phyloP scores from a whole-genome alignment of 73 alveolate species.

The Tetrahymena thermophila region DNA sequence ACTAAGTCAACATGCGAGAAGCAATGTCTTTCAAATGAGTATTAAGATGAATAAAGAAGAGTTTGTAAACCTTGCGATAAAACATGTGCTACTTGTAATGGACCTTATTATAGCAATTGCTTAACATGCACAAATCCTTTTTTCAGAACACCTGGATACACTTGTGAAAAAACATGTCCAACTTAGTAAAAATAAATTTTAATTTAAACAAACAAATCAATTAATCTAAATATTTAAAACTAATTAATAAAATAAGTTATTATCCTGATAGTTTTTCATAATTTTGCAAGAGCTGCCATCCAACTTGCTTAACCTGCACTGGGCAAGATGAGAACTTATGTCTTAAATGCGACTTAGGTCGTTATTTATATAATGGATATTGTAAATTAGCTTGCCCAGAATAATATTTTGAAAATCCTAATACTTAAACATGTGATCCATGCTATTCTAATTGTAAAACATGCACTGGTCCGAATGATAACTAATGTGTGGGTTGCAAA shows the following conservation, averaged over 20 bases:
- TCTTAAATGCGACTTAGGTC: background rate
- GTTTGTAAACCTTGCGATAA: background rate
- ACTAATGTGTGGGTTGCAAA: background rate
- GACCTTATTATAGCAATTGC: background rate
- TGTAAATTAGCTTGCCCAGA: background rate
- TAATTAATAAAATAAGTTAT: background rate
- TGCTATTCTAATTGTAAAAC: background rate
- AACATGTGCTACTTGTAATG: background rate
- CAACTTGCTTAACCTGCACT: background rate
- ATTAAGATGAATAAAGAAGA: background rate
- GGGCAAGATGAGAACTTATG: background rate
- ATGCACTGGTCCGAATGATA: background rate
- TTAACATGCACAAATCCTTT: background rate
- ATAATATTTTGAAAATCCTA: background rate
- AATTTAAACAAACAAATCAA: background rate
- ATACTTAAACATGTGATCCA: background rate
- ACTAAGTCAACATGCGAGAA: background rate
- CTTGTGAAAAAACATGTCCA: background rate
- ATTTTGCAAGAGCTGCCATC: background rate
- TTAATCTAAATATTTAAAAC: background rate
- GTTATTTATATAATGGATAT: background rate
- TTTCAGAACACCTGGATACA: background rate
- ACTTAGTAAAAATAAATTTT: background rate
- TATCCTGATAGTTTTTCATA: background rate
- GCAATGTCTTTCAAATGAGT: background rate